Percentiles rank a stretch among this genome's conserved stretches.
Conservation (phyloP, 2,329 filamentous ascomycete genomes). For the Colletotrichum spinosum region DNA sequence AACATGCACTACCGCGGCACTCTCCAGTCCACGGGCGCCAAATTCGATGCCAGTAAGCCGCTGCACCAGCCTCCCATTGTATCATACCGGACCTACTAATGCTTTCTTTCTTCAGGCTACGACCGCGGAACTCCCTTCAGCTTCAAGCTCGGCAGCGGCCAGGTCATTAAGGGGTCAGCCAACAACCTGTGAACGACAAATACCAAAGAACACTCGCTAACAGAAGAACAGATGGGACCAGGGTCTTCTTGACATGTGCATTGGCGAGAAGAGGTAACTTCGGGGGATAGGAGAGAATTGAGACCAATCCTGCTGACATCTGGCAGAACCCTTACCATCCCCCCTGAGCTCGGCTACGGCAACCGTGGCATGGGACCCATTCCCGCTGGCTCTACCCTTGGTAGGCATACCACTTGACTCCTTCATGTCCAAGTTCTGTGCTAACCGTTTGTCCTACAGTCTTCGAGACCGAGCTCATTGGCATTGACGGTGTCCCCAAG, state of each 20-base stretch:
- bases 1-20: slow-evolving; percentile 91
- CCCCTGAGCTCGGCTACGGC: slow-evolving; percentile 88
- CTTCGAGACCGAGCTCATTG: slow-evolving; percentile 91
- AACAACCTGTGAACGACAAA: background rate
- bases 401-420: slow-evolving; percentile 52
- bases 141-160: slow-evolving; percentile 83
- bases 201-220: slow-evolving; percentile 32
- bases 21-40: slow-evolving; percentile 75
- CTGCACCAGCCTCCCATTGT: background rate
- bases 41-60: slow-evolving; percentile 80
- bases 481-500: slow-evolving; percentile 78
- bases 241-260: slow-evolving; percentile 92
- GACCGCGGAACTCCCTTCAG: slow-evolving; percentile 79
- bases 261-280: slow-evolving; percentile 82
- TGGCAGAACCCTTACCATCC: slow-evolving; percentile 82
- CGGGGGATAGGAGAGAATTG: background rate
- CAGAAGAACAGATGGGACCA: slow-evolving; percentile 79
- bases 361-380: slow-evolving; percentile 82
- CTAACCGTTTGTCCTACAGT: slow-evolving; percentile 58
- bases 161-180: slow-evolving; percentile 88
- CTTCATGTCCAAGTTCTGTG: background rate
- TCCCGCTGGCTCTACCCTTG: slow-evolving; percentile 81
- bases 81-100: background rate
- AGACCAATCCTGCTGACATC: slow-evolving; percentile 28
- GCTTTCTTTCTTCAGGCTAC: slow-evolving; percentile 63